Base-by-base conservation (phyloP, 192 early-diverging fungal species). In the Mortierella antarctica region DNA sequence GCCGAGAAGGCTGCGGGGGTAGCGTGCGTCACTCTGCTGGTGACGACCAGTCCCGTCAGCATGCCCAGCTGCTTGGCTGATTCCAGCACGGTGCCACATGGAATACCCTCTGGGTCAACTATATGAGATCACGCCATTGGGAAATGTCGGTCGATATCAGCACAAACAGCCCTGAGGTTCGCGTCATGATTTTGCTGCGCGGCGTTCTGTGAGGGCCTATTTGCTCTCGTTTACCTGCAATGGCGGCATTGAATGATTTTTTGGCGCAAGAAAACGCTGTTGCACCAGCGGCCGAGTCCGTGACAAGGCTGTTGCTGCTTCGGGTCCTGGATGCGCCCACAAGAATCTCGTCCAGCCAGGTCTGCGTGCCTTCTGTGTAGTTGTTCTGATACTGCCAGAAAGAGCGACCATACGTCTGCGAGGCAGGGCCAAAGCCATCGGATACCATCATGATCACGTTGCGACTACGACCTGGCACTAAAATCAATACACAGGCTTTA, bases 281-380 rank as follows among this genome's bases (percentile, higher is more conserved):
- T 0, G 97, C 98, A 10, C 97, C 98, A 31, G 98, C 97, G 11
- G 98, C 98, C 50, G 93, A 95, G 83, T 99, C 98, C 0, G 98
- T 99, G 7, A 99, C 89, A 40, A 98, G 83, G 49, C 92, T 93
- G 83, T 71, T 65, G 57, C 89, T 90, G 51, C 93, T 95, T 52
- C 93, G 87, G 7, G 98, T 99, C 46, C 98, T 91, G 20, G 95
- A 96, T 20, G 92, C 81, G n/a, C 98, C 97, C 15, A 98, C 93
- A 62, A 90, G 85, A 20, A 94, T 91, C 51, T 87, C 75, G 71
- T 94, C 94, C 17, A 95, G 76, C 6, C 89, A 84, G 56, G 88
- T 89, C 83, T 66, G 83, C 71, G 71, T 92, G 59, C 83, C 83
- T 21, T 51, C 55, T 12, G 69, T 52, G 49, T 70, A 31, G 42